Base-by-base conservation (phyloP, 2,329 filamentous ascomycete genomes). In the Arthrobotrys conoides region DNA sequence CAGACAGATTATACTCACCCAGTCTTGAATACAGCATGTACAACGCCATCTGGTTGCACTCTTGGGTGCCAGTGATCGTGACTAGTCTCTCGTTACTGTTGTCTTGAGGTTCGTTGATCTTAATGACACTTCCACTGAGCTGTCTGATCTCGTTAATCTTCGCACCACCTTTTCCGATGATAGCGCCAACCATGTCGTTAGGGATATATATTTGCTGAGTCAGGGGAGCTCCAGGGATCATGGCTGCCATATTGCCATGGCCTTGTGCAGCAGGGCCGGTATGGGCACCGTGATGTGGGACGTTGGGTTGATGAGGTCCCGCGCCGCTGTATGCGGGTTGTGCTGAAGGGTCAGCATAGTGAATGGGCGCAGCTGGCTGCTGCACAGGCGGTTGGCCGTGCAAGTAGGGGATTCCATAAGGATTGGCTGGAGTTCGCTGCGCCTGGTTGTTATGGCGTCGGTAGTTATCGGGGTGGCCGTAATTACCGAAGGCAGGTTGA, bases 111-210 rank as follows among this genome's bases (percentile, higher is more conserved):
- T 99, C 96, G 84, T 99, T 98, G 88, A 99, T 99, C 88, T 99
- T 99, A 85, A 99, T 98, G 57, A 99, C 94, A 86, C 95, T 98
- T 82, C 95, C 96, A 84, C 93, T 96, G 82, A 99, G 90, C 85
- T 97, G 94, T 82, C 96, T 91, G 81, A 99, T 99, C 86, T 99
- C 96, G 84, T 99, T 99, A 88, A 99, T 99, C 89, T 99, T 99
- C 71, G 94, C 93, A 81, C 96, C 96, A 80, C 96, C 96, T 87
- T 99, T 99, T 83, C 96, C 96, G 82, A 99, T 99, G 83, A 99
- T 99, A 71, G 96, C 96, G 80, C 96, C 96, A 68, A 99, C 96
- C 96, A 99, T 98, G 83, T 99, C 96, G 84, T 99, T 99, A 75
- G 96, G 96, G 82, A 99, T 99, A 86, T 92, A 99, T 81, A 99